Base-by-base conservation (phyloP, 2,329 filamentous ascomycete species). In the Arthroderma uncinatum region DNA sequence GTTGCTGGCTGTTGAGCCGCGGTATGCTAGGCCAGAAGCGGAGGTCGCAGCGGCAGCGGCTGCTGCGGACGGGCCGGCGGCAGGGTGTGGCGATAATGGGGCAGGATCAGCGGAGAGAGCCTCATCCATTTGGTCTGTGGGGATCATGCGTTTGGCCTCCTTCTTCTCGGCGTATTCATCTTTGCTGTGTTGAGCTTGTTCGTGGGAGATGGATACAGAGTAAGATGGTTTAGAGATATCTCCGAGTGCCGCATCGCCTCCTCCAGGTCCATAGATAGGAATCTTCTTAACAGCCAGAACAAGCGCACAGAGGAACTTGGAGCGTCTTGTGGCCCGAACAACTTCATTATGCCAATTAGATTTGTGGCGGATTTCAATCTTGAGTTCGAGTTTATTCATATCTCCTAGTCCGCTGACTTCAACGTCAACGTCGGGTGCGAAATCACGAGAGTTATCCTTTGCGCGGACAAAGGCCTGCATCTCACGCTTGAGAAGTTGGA, bases 271-370 rank as follows among this genome's bases (percentile, higher is more conserved):
- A 64, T 89, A 81, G 67, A 98, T 92, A 8, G 91, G 92, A 16
- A 98, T 80, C 74, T 86, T 90, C 73, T 89, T 87, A 58, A 96
- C 76, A 2, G 92, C 90, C 7, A 90, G 73, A 3, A 93, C 85
- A 58, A 98, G 77, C 0, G 93, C 93, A 68, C 91, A 95, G 84
- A 97, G 95, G 75, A 98, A 97, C 73, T 95, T 97, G 70, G 87
- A 94, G 60, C 92, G 84, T 55, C 91, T 84, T 5, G 86, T 81
- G 16, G 85, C 85, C 40, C 91, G 86, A 40, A 96, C 80, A 1
- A 82, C 79, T 64, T 95, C 92, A 71, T 96, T 90, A 64, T 89
- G 83, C 87, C 88, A 92, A 74, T 92, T 93, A 58, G 85, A 89
- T 75, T 97, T 97, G 78, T 97, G 90, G 67, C 86, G 84, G 67